Evolutionary conservation across 2,329 filamentous ascomycete genomes (phyloP).

Genomic region (Beauveria sp.): DNA sequence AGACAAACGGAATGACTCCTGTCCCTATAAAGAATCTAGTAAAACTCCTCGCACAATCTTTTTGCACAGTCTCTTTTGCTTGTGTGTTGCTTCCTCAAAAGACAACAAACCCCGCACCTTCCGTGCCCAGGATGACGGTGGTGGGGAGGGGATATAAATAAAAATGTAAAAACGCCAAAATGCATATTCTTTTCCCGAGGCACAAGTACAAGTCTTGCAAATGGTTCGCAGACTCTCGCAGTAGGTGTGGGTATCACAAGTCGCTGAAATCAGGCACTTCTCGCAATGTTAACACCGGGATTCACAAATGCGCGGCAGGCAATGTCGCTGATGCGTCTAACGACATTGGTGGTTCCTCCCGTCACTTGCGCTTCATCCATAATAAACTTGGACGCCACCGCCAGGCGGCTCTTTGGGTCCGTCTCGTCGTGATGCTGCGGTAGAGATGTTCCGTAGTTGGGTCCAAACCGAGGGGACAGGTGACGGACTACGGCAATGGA

Average conservation of each 20-base stretch:
- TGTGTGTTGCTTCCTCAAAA: not conserved
- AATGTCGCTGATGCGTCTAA: slow-evolving; percentile 62
- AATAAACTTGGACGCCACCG: slow-evolving; percentile 63
- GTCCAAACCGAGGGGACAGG: slow-evolving; percentile 57
- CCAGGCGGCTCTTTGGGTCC: slow-evolving; percentile 58
- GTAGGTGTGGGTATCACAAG: not conserved
- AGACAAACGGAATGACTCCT: not conserved
- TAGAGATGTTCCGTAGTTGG: slow-evolving; percentile 48
- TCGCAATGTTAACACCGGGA: slow-evolving; percentile 41
- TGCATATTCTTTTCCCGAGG: not conserved
- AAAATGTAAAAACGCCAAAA: slow-evolving; percentile 6
- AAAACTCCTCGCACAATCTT: not conserved
- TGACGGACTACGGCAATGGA: slow-evolving; percentile 76
- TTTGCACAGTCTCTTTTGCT: not conserved
- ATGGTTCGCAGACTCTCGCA: not conserved
- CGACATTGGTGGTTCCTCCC: slow-evolving; percentile 67
- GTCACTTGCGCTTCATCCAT: slow-evolving; percentile 53
- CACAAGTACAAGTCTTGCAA: not conserved
- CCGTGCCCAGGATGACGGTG: not conserved
- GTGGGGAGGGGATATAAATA: slow-evolving; percentile 4
- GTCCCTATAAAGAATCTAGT: not conserved
- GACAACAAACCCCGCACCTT: not conserved
- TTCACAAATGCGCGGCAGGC: slow-evolving; percentile 52
- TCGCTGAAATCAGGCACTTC: slow-evolving; percentile 15
- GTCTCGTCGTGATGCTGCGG: slow-evolving; percentile 57